Conservation (phyloP, 805 yeast species). For the Barnettozyma sp. region DNA sequence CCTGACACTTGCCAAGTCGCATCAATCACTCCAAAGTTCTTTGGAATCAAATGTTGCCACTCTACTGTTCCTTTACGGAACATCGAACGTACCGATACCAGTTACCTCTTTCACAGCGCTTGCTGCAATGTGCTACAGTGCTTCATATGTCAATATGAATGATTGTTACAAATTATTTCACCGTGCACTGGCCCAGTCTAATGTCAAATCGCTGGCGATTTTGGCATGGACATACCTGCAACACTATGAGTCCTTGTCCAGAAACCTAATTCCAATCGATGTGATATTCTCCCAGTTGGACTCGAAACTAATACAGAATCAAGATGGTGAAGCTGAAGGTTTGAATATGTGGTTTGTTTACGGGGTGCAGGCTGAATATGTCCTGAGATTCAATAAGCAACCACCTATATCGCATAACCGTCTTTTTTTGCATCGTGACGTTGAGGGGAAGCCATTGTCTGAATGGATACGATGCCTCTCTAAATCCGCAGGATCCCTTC, state of each 20-base stretch:
- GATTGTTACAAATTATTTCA: slow-evolving; percentile 11
- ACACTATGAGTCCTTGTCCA: slow-evolving; percentile 6
- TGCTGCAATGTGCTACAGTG: slow-evolving; percentile 9
- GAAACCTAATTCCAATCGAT: slow-evolving; percentile 11
- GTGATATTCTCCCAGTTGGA: slow-evolving; percentile 11
- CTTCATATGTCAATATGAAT: slow-evolving; percentile 6
- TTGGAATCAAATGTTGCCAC: slow-evolving; percentile 10
- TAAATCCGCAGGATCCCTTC: slow-evolving; percentile 8
- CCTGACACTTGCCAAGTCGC: slow-evolving; percentile 8
- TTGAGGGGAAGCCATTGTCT: slow-evolving; percentile 7
- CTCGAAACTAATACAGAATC: slow-evolving; percentile 1
- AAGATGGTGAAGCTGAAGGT: neutral
- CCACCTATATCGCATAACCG: slow-evolving; percentile 33
- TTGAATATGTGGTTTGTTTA: slow-evolving; percentile 42
- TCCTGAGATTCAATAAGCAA: slow-evolving; percentile 32
- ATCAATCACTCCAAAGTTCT: neutral
- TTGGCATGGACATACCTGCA: slow-evolving; percentile 10
- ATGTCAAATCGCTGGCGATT: slow-evolving; percentile 8
- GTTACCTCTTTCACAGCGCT: slow-evolving; percentile 5
- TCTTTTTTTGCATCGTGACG: slow-evolving; percentile 15
- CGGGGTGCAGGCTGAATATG: slow-evolving; percentile 37
- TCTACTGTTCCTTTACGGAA: slow-evolving; percentile 11
- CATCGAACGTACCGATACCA: slow-evolving; percentile 9
- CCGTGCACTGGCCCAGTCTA: slow-evolving; percentile 4
- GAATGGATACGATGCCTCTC: slow-evolving; percentile 12